Conservation (phyloP, 352 stramenopile species). For the Pilasporangium apinafurcum region DNA sequence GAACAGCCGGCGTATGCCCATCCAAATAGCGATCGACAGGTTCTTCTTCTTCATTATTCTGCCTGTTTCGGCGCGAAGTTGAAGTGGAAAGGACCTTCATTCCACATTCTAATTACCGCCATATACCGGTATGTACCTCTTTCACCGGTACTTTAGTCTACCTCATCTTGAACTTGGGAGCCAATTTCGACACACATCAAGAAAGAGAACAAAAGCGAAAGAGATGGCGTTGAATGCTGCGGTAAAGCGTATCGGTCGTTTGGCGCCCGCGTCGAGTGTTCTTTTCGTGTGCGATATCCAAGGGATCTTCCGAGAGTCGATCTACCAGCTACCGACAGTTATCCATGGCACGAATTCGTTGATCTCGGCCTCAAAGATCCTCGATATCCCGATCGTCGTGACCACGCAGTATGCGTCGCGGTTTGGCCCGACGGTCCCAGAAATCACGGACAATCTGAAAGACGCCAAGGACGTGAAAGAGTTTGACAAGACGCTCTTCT, state of each 20-base stretch:
- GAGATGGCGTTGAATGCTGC: too few relatives aligned
- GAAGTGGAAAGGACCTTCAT: too few relatives aligned
- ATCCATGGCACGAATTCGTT: constrained; percentile 74
- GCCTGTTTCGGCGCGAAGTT: too few relatives aligned
- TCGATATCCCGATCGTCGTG: constrained; percentile 91
- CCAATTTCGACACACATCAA: background rate
- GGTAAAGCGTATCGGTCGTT: constrained; percentile 27
- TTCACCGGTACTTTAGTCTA: too few relatives aligned
- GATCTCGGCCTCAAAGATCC: constrained; percentile 62
- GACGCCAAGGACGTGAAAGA: constrained; percentile 39
- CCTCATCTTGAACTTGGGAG: too few relatives aligned
- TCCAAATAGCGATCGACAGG: too few relatives aligned
- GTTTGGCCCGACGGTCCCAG: constrained; percentile 86
- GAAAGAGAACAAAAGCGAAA: background rate
- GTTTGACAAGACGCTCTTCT: constrained; percentile 98
- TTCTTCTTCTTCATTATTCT: too few relatives aligned
- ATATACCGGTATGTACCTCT: too few relatives aligned
- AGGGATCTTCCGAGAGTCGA: constrained; percentile 93
- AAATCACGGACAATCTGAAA: constrained; percentile 60
- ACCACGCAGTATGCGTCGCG: constrained; percentile 97
- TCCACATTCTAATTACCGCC: too few relatives aligned
- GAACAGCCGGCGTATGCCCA: too few relatives aligned
- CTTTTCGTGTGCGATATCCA: constrained; percentile 97
- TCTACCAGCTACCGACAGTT: constrained; percentile 91
- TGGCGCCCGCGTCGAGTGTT: constrained; percentile 63